These are phyloP conservation scores for Lactifluus pinguis DNA, from an alignment of 768 basidiomycete genomes.

Conservation along the genomic window DNA sequence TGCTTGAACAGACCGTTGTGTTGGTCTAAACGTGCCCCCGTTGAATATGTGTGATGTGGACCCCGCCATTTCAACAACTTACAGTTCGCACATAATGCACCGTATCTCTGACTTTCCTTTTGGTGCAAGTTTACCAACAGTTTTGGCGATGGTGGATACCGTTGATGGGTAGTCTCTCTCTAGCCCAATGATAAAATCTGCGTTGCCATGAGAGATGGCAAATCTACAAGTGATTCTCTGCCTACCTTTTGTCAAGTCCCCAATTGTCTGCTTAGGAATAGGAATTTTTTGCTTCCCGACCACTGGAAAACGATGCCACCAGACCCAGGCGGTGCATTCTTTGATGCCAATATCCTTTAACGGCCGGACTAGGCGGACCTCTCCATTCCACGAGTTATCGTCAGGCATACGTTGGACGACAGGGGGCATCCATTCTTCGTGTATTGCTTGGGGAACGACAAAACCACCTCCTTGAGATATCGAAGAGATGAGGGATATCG, in stretches of 20 bases:
- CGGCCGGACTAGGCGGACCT: conserved; percentile 53
- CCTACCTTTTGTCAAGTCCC: conserved; percentile 58
- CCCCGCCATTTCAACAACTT: neutral
- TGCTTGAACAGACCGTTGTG: conserved; percentile 52
- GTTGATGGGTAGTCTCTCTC: conserved; percentile 83
- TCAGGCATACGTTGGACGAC: conserved; percentile 11
- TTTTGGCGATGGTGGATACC: conserved; percentile 74
- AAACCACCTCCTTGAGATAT: conserved; percentile 74
- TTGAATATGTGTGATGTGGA: neutral
- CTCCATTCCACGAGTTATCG: conserved; percentile 10
- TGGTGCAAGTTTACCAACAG: conserved; percentile 68
- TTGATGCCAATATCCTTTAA: conserved; percentile 68
- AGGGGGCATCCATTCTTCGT: conserved; percentile 56
- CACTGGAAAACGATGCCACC: conserved; percentile 55
- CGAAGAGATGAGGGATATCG: conserved; percentile 62
- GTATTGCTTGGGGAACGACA: conserved; percentile 53
- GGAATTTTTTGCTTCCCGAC: conserved; percentile 40
- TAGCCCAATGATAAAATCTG: conserved; percentile 73
- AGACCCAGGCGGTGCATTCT: conserved; percentile 69
- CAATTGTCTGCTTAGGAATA: conserved; percentile 50
- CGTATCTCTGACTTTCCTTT: conserved; percentile 40
- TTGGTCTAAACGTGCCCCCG: conserved; percentile 36
- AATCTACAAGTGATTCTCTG: neutral
- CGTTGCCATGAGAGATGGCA: neutral
- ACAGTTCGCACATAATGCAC: conserved; percentile 67